phyloP scores from a whole-genome alignment of 257 asterid species.

The Jacaranda mimosifolia region DNA sequence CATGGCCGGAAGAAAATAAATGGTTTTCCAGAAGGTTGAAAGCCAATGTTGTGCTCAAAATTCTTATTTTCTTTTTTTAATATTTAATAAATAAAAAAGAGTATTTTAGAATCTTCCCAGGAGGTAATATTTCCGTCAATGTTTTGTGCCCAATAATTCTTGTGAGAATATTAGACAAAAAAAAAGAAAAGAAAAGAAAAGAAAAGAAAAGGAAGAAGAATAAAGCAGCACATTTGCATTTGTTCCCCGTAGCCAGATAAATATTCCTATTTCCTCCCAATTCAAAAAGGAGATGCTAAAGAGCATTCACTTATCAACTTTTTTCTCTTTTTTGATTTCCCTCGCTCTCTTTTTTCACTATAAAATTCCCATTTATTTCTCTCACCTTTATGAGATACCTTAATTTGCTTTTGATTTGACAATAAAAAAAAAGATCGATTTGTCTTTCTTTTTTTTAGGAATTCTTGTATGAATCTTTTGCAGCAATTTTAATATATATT shows the following conservation, averaged over 20 bases:
- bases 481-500: too few relatives aligned
- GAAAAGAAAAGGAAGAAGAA: not conserved
- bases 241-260: not conserved
- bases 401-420: not conserved
- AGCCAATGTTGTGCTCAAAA: not conserved
- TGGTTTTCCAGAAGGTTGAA: constrained; percentile 18
- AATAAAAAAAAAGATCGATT: too few relatives aligned
- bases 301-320: constrained; percentile 15
- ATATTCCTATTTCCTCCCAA: constrained; percentile 1
- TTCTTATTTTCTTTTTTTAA: not conserved
- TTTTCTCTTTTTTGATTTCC: not conserved
- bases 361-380: not conserved
- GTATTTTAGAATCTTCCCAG: not conserved
- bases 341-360: not conserved
- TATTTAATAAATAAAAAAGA: not conserved
- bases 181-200: not conserved
- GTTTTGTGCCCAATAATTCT: not conserved
- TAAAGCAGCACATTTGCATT: not conserved
- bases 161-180: not conserved
- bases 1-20: not conserved
- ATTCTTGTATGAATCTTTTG: too few relatives aligned
- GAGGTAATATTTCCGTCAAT: not conserved
- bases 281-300: constrained; percentile 34
- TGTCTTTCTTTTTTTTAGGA: too few relatives aligned
- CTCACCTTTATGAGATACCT: not conserved